These are phyloP conservation scores for Aureobasidium lini DNA, from an alignment of 2,329 filamentous ascomycete genomes.

Conservation along the genomic window DNA sequence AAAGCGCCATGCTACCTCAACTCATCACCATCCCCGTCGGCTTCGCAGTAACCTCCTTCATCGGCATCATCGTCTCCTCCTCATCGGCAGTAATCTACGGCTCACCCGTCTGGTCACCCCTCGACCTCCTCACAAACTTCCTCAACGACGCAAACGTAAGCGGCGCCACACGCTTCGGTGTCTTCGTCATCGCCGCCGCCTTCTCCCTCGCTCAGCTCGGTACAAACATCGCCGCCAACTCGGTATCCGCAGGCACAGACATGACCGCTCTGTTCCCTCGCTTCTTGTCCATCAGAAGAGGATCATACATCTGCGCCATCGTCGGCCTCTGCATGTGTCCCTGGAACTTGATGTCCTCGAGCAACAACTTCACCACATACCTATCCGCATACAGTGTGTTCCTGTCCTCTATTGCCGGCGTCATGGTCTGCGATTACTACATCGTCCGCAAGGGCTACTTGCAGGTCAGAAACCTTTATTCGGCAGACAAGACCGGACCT, in stretches of 20 bases:
- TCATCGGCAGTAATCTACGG: constrained; percentile 38
- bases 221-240: constrained; percentile 46
- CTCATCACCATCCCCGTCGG: constrained; percentile 41
- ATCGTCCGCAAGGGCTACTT: constrained; percentile 74
- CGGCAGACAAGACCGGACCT: constrained; percentile 55
- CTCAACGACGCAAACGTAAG: constrained; percentile 30
- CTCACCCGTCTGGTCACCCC: constrained; percentile 36
- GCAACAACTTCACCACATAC: constrained; percentile 78
- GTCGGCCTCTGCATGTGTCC: constrained; percentile 82
- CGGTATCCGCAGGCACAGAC: constrained; percentile 46
- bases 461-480: constrained; percentile 71
- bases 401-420: constrained; percentile 84
- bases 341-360: constrained; percentile 68
- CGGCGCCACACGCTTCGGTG: constrained; percentile 33
- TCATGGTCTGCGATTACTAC: constrained; percentile 86
- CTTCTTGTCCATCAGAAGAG: constrained; percentile 64
- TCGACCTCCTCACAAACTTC: constrained; percentile 32
- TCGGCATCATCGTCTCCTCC: constrained; percentile 45
- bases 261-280: constrained; percentile 42
- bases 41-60: constrained; percentile 33
- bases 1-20: constrained; percentile 19
- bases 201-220: constrained; percentile 41
- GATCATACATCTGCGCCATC: constrained; percentile 74
- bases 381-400: constrained; percentile 90
- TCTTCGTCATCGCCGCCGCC: constrained; percentile 35